Evolutionary conservation across 192 early-diverging fungal species (phyloP).

Genomic region (Lobosporangium transversale): DNA sequence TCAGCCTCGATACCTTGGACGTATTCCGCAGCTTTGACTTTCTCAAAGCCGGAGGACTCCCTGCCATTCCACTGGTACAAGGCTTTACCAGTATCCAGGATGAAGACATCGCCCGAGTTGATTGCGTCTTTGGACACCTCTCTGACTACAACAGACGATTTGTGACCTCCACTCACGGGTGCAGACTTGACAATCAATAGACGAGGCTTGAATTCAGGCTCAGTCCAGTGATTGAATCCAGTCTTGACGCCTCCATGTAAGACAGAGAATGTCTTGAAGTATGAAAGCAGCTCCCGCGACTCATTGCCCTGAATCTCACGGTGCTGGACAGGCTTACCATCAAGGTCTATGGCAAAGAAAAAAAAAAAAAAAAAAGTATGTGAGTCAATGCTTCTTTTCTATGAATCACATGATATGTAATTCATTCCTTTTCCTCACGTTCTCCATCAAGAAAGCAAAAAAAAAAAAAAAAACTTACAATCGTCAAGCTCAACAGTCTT

Average conservation of each 20-base stretch:
- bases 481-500: slow-evolving; percentile 85
- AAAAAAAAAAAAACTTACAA: slow-evolving; percentile 53
- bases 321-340: slow-evolving; percentile 77
- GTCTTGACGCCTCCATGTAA: slow-evolving; percentile 74
- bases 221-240: slow-evolving; percentile 77
- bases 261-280: slow-evolving; percentile 69
- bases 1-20: slow-evolving; percentile 68
- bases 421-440: no score
- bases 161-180: slow-evolving; percentile 38
- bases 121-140: slow-evolving; percentile 68
- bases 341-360: slow-evolving; percentile 58
- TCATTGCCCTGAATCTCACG: slow-evolving; percentile 82
- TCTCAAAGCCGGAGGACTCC: slow-evolving; percentile 70
- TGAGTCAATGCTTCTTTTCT: no score
- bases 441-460: no score
- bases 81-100: slow-evolving; percentile 73
- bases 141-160: slow-evolving; percentile 63
- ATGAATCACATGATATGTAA: no score
- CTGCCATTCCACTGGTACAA: slow-evolving; percentile 80
- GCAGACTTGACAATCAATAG: slow-evolving; percentile 68
- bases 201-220: slow-evolving; percentile 57
- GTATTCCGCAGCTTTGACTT: slow-evolving; percentile 76
- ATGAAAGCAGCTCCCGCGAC: slow-evolving; percentile 69
- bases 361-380: background rate
- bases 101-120: slow-evolving; percentile 81